Base-by-base conservation (phyloP, 1,284 basidiomycete species). In the Macrocystidia cucumis region DNA sequence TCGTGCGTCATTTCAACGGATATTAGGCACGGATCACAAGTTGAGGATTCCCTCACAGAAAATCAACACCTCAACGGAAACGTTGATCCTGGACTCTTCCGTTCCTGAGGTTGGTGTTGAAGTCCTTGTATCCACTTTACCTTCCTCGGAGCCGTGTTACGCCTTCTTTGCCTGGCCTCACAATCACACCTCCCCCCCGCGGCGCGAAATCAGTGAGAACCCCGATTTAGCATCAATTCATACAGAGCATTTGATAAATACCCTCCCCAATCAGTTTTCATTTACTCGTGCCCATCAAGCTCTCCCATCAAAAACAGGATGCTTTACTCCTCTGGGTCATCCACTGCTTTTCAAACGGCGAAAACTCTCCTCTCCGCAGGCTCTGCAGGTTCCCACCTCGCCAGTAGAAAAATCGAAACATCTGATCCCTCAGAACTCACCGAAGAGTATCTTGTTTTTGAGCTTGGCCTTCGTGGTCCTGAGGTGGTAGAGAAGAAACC, bases 231-330 rank as follows among this genome's bases (percentile, higher is more conserved):
- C n/a, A n/a, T n/a, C n/a, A n/a, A n/a, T n/a, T n/a, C n/a, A n/a
- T n/a, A n/a, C n/a, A n/a, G n/a, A n/a, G n/a, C n/a, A n/a, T n/a
- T n/a, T n/a, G n/a, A n/a, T n/a, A n/a, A n/a, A n/a, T n/a, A n/a
- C n/a, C n/a, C n/a, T n/a, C n/a, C n/a, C n/a, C n/a, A n/a, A n/a
- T 2, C 43, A 88, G 80, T 87, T 25, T 91, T 90, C 57, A 84
- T 93, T 41, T 95, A 95, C 59, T 84, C 83, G 22, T 93, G 91
- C 55, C 91, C 91, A 0, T 71, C 78, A 1, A 54, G 60, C 8
- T 89, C 84, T 1, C 82, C 86, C 1, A 71, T 93, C 57, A 88
- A 87, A 52, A 69, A 78, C 44, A 75, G 90, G 34, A 91, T 95
- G 86, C 53, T 93, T 24, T 93, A 91, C 57, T 87, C 88, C 0